phyloP scores from a whole-genome alignment of 345 rosid species.

The Brassica juncea region DNA sequence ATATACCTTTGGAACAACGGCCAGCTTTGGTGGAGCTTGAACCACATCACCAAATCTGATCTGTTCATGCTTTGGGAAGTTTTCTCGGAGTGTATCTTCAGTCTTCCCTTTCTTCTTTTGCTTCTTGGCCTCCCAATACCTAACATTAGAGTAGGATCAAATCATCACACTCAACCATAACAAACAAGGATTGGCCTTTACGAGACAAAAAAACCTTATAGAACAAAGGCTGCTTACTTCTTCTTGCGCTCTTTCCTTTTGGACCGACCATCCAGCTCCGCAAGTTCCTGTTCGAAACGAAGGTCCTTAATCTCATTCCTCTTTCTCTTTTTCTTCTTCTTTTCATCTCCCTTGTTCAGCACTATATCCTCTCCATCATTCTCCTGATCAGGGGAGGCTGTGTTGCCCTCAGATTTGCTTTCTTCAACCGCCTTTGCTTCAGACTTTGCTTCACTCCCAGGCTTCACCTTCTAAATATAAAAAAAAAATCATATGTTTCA shows the following conservation, averaged over 20 bases:
- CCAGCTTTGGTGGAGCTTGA: conserved; percentile 79
- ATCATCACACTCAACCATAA: not conserved
- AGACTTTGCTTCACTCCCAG: conserved; percentile 26
- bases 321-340: conserved; percentile 70
- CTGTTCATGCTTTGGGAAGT: conserved; percentile 70
- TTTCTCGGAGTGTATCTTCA: conserved; percentile 45
- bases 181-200: not conserved
- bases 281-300: conserved; percentile 53
- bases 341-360: conserved; percentile 37
- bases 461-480: not conserved
- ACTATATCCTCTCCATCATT: conserved; percentile 35
- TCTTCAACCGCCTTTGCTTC: conserved; percentile 31
- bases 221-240: conserved; percentile 45
- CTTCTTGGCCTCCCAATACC: conserved; percentile 79
- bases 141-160: conserved; percentile 17
- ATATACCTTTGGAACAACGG: conserved; percentile 62
- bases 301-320: conserved; percentile 62
- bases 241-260: conserved; percentile 70
- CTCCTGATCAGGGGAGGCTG: conserved; percentile 13
- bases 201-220: not conserved
- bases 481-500: not conserved
- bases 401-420: conserved; percentile 30
- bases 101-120: conserved; percentile 53
- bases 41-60: conserved; percentile 85
- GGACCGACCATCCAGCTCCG: conserved; percentile 43